phyloP scores from a whole-genome alignment of 2,329 filamentous ascomycete species.

The Curvularia hawaiiensis region DNA sequence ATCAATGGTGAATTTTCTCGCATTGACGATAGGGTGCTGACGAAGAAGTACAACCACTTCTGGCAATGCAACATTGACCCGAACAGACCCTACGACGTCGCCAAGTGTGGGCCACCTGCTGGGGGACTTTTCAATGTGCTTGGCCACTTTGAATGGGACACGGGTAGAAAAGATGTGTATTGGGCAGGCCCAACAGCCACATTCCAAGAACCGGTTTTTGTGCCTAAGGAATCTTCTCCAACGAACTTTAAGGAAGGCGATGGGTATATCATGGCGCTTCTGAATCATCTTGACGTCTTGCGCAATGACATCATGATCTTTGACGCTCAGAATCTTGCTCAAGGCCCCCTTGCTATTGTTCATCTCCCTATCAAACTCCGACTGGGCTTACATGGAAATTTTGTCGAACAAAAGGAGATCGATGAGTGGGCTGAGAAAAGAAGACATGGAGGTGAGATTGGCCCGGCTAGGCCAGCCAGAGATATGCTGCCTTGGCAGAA shows the following conservation, averaged over 20 bases:
- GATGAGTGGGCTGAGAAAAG: constrained; percentile 39
- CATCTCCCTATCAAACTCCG: constrained; percentile 48
- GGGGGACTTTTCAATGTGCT: constrained; percentile 44
- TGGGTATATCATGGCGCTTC: constrained; percentile 54
- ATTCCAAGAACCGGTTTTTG: constrained; percentile 61
- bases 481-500: constrained; percentile 40
- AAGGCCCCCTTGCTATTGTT: constrained; percentile 48
- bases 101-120: constrained; percentile 40
- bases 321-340: constrained; percentile 48
- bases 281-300: constrained; percentile 51
- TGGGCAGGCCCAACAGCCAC: constrained; percentile 49
- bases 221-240: constrained; percentile 50
- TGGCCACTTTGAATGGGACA: constrained; percentile 41
- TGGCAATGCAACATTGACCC: constrained; percentile 50
- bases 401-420: constrained; percentile 38
- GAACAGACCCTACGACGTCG: constrained; percentile 35
- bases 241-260: constrained; percentile 51
- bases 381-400: constrained; percentile 42
- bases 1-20: constrained; percentile 53
- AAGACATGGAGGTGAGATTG: constrained; percentile 33
- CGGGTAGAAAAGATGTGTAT: constrained; percentile 39
- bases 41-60: constrained; percentile 47
- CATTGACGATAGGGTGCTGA: constrained; percentile 53
- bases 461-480: constrained; percentile 28
- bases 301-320: constrained; percentile 51